Evolutionary conservation across 2,329 filamentous ascomycete species (phyloP), one percentile per base, ranked within the genome.

Genomic region (Ceratocystiopsis brevicomis): DNA sequence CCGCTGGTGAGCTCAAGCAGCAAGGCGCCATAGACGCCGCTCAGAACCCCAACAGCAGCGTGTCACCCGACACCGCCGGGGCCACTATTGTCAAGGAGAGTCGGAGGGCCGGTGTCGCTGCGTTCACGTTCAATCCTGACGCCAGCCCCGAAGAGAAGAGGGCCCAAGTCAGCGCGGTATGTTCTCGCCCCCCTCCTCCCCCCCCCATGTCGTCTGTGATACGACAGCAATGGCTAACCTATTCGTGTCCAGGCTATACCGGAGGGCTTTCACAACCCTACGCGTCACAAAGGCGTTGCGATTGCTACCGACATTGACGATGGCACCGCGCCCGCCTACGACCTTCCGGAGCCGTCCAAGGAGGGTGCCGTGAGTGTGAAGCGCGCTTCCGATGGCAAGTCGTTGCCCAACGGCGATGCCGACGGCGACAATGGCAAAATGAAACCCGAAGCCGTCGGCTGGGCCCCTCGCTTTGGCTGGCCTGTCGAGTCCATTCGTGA

Each of bases 111-210:
- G 90, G 90, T 37, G 74, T 81, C 19, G 65, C 78, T 30, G 87
- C 85, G 49, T 90, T 82, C 57, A 73, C 78, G 48, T 98, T 96
- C 63, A 73, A 98, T 56, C 85, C 90, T 1, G 64, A 94, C 65
- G 87, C 86, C 37, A 78, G 70, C 38, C 71, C 80, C 1, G 83
- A 86, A 57, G 71, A 93, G 60, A 98, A 98, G 66, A 78, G 73
- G 48, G 79, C 79, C 32, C 82, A 87, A 57, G 78, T 81, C 18
- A 68, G 71, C 68, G 73, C 78, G 56, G 85, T 93, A 69, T 54
- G 79, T 39, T 15, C 19, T 37, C 25, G 25, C 25, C 32, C 4
- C 12, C 16, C 4, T 17, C 30, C 11, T n/a, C 17, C 9, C 9
- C 13, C 18, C 13, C 34, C 13, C 13, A 8, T 21, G 37, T 25